Base-by-base conservation (phyloP, 2,329 filamentous ascomycete genomes). In the Lasiodiplodia sp. region DNA sequence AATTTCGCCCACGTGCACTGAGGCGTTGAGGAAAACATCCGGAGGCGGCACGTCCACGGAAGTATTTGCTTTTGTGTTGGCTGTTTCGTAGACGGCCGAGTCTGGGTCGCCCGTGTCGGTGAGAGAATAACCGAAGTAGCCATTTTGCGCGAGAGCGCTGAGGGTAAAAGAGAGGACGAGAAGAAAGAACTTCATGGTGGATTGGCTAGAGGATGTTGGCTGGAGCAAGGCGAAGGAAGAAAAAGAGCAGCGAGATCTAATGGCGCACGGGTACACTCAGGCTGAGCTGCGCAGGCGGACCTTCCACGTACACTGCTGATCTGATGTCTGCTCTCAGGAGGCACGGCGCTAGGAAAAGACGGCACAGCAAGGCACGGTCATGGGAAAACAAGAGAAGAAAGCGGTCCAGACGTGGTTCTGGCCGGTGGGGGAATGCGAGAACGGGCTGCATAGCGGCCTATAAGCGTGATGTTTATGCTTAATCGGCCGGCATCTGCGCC, bases 11-110 rank as follows among this genome's bases (percentile, higher is more conserved):
- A 89, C 86, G 65, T 81, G 82, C 0, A 89, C 84, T 1, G 82
- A 84, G 10, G 87, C 87, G 72, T 89, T 89, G 66, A 89, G 83
- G 71, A 85, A 87, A 21, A 89, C 87, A 71, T 89, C 87, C 2
- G 87, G 87, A 56, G 83, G 80, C 0, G 82, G 78, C 25, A 80
- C 75, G 0, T 83, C 80, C 1, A 79, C 73, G 7, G 80, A 81
- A 23, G 83, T 72, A 57, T 82, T 83, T 1, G 78, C 73, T 4
- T 77, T 75, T 0, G 86, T 88, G 71, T 82, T 81, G 53, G 79
- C 83, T 0, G 87, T 89, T 71, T 86, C 85, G 76, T 88, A 88
- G 55, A 83, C 75, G 16, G 82, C 81, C 2, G 85, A 83, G 31
- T 84, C 79, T 7, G 83, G 82, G 72, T 87, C 84, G 62, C 84